Evolutionary conservation across 192 early-diverging fungal species (phyloP), one percentile per base, ranked within the genome.

Genomic region (Coemansia pectinata): DNA sequence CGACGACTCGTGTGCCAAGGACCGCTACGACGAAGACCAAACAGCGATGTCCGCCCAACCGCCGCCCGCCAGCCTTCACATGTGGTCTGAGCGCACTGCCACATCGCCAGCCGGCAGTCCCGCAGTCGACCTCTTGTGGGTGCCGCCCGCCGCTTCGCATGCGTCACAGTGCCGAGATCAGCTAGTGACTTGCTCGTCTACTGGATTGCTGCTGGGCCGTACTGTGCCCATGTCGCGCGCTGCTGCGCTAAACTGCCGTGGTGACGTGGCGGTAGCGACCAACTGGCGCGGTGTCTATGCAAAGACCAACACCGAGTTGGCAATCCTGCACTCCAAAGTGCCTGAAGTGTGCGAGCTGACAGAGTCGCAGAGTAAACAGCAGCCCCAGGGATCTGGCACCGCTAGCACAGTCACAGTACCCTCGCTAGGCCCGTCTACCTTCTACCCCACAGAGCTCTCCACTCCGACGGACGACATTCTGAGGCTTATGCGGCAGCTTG

Each of bases 401-500:
- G 12, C 3, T 31, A 31, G 45, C 8, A 21, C 45, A 48, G 45
- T 19, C n/a, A 21, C 45, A 48, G 45, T 5, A 5, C 45, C 29
- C 3, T 57, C 15, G 14, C 15, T 11, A 14, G 53, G 31, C 12
- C 27, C 14, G 5, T 5, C 53, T 57, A 31, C 53, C 1, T 57
- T 57, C 53, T 57, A 14, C 15, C 53, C 53, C 5, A 31, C 27
- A 31, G 27, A 17, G 27, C 31, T 57, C 29, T 7, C 53, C 14
- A 6, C 53, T 7, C 29, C 53, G 48, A 50, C 52, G 11, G 67
- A 72, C 19, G 96, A 98, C 74, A 89, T 97, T 47, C 90, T 93
- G 3, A 87, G 90, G 7, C 76, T 86, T 8, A 98, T 98, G 91
- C 85, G 90, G 31, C 84, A 87, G 62, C 87, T 93, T 52, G 95